These are phyloP conservation scores for Tolypocladium sp. DNA, from an alignment of 2,329 filamentous ascomycete species.

Conservation along the genomic window DNA sequence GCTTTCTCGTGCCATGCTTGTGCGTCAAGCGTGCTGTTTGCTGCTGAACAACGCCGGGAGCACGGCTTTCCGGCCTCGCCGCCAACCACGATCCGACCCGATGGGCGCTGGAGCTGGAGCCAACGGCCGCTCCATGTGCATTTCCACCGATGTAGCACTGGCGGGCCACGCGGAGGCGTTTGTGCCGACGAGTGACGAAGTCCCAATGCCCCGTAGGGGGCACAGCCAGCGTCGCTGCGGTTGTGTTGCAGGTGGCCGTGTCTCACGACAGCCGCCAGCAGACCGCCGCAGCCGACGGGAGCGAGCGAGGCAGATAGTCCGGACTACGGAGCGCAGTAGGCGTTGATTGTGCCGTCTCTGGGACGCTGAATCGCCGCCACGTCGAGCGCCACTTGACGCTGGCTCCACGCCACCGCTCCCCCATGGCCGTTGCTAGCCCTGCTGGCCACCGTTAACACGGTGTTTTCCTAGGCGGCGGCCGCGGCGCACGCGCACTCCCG, in stretches of 20 bases:
- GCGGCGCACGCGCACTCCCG: not conserved
- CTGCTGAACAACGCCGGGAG: not conserved
- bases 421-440: not conserved
- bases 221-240: not conserved
- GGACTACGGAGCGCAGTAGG: not conserved
- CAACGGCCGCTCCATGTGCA: not conserved
- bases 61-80: not conserved
- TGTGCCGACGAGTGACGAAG: not conserved
- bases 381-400: slow-evolving; percentile 1
- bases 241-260: not conserved
- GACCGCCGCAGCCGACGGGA: not conserved
- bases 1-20: not conserved
- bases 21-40: not conserved
- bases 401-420: not conserved
- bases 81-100: not conserved
- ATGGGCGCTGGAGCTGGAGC: not conserved
- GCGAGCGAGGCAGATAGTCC: not conserved
- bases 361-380: not conserved
- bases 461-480: not conserved
- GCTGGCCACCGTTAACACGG: not conserved
- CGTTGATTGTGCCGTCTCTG: not conserved
- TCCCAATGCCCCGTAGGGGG: not conserved
- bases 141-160: not conserved
- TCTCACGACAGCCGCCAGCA: not conserved
- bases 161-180: not conserved